Evolutionary conservation across 164 flowering plant genomes (phyloP).

Genomic region (Kalanchoe fedtschenkoi): DNA sequence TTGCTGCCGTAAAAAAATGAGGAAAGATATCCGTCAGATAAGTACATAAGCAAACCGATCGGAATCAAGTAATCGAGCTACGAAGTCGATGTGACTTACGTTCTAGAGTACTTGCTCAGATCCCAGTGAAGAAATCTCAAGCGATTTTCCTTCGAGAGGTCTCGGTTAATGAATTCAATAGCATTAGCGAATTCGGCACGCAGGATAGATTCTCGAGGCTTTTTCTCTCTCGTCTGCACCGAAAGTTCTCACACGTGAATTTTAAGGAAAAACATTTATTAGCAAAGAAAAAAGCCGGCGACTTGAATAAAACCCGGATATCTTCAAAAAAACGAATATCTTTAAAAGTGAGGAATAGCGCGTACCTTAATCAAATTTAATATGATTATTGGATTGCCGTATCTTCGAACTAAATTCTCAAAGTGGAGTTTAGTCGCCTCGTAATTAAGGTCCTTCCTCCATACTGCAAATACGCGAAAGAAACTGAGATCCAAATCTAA

Average conservation of each 20-base stretch:
- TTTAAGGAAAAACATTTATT: neutral
- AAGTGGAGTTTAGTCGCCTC: constrained; percentile 91
- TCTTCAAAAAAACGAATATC: neutral
- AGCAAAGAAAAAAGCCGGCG: neutral
- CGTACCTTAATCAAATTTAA: constrained; percentile 87
- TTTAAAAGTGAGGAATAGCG: neutral
- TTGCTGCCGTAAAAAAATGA: constrained; percentile 42
- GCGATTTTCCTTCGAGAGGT: constrained; percentile 49
- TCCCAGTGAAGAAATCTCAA: constrained; percentile 85
- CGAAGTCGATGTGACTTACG: constrained; percentile 24
- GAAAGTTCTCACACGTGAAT: constrained; percentile 4
- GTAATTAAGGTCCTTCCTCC: constrained; percentile 59
- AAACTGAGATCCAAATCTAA: neutral
- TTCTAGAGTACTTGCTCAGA: constrained; percentile 58
- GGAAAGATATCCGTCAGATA: constrained; percentile 1
- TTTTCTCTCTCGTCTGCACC: constrained; percentile 72
- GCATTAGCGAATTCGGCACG: constrained; percentile 86
- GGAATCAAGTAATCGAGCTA: neutral
- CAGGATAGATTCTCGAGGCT: constrained; percentile 85
- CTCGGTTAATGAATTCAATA: constrained; percentile 59
- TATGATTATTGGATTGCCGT: constrained; percentile 44
- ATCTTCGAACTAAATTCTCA: constrained; percentile 82
- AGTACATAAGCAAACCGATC: neutral
- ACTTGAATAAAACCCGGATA: neutral
- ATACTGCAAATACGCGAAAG: constrained; percentile 39